phyloP scores from a whole-genome alignment of 2,329 filamentous ascomycete genomes.

The Penicillium freii region DNA sequence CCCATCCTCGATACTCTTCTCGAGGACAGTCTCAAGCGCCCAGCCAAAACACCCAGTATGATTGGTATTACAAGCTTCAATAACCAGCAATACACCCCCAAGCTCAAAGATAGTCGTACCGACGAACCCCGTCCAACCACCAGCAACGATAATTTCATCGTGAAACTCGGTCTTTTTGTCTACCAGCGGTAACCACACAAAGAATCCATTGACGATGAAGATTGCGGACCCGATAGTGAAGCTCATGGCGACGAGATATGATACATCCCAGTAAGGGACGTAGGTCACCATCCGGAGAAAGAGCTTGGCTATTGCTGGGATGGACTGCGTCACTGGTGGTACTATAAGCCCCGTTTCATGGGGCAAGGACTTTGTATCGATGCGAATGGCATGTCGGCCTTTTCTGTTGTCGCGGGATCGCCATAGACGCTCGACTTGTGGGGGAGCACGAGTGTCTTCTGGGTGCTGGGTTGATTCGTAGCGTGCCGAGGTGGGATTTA shows the following conservation, averaged over 20 bases:
- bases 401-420: constrained; percentile 50
- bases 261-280: constrained; percentile 58
- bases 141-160: constrained; percentile 52
- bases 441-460: background rate
- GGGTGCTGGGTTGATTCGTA: constrained; percentile 20
- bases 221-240: constrained; percentile 56
- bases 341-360: constrained; percentile 24
- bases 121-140: constrained; percentile 64
- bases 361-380: constrained; percentile 26
- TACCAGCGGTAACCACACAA: constrained; percentile 60
- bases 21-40: constrained; percentile 57
- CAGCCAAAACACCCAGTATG: constrained; percentile 66
- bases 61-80: constrained; percentile 69
- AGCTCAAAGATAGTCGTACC: constrained; percentile 66
- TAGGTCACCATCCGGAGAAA: constrained; percentile 51
- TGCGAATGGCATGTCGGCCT: constrained; percentile 45
- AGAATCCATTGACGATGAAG: constrained; percentile 62
- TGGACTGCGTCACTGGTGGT: constrained; percentile 36
- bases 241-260: constrained; percentile 53
- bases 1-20: constrained; percentile 27
- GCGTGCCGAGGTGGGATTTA: constrained; percentile 51
- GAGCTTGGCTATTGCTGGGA: constrained; percentile 33
- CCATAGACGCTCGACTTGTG: constrained; percentile 36
- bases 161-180: constrained; percentile 54
- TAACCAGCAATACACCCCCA: constrained; percentile 61